These are phyloP conservation scores for Apiotrichum akiyoshidainum DNA, from an alignment of 1,284 basidiomycete species.

Conservation along the genomic window DNA sequence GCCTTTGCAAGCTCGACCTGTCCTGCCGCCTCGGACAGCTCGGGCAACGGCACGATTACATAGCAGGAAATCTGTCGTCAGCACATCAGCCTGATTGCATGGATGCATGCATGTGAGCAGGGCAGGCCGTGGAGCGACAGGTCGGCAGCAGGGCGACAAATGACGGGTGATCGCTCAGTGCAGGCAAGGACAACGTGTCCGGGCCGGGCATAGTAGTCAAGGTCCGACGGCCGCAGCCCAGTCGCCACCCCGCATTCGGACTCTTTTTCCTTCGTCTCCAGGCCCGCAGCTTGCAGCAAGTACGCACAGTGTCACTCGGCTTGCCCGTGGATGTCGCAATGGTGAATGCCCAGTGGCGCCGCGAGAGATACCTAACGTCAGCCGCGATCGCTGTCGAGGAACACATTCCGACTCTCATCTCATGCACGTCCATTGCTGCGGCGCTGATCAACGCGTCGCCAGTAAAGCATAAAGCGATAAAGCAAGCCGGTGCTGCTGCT, in stretches of 20 bases:
- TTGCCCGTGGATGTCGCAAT: constrained; percentile 47
- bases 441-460: too few relatives aligned
- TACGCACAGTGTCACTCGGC: constrained; percentile 39
- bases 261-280: background rate
- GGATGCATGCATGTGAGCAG: background rate
- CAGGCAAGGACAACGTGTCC: too few relatives aligned
- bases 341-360: constrained; percentile 42
- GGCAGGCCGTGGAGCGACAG: background rate
- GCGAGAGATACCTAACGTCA: constrained; percentile 39
- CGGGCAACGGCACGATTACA: constrained; percentile 30
- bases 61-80: constrained; percentile 40
- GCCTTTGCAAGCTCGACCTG: constrained; percentile 31
- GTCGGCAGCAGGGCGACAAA: background rate
- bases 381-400: background rate
- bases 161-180: too few relatives aligned
- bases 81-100: background rate
- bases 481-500: too few relatives aligned
- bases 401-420: too few relatives aligned
- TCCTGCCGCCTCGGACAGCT: constrained; percentile 27
- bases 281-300: background rate
- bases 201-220: too few relatives aligned
- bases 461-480: too few relatives aligned
- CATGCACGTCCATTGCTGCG: too few relatives aligned
- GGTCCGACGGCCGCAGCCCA: too few relatives aligned
- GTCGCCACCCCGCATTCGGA: background rate